phyloP scores from a whole-genome alignment of 73 alveolate species.

The Paramecium tetraurelia region DNA sequence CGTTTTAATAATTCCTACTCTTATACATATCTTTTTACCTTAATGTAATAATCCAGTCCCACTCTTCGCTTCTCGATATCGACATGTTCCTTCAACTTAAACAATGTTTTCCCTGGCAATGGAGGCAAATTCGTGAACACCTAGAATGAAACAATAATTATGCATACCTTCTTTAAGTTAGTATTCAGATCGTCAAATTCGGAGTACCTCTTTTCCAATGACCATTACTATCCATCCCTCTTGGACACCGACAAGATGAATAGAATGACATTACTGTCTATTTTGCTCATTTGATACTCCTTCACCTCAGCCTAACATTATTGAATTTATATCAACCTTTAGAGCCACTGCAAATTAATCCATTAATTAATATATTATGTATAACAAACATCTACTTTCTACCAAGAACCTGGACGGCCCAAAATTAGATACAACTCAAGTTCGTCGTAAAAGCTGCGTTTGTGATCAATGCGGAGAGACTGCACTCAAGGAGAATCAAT shows the following conservation, averaged over 20 bases:
- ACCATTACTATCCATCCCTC: slow-evolving; percentile 58
- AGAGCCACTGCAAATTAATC: not conserved
- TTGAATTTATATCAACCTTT: not conserved
- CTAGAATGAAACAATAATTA: not conserved
- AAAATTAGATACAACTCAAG: not conserved
- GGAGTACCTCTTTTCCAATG: slow-evolving; percentile 55
- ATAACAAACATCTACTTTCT: not conserved
- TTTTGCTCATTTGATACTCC: slow-evolving; percentile 51
- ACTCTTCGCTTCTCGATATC: slow-evolving; percentile 58
- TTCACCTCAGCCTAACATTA: slow-evolving; percentile 39
- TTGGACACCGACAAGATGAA: slow-evolving; percentile 24
- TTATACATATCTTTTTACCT: not conserved
- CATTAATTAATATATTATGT: not conserved
- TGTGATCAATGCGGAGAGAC: slow-evolving; percentile 35
- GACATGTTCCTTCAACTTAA: slow-evolving; percentile 53
- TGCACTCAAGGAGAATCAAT: not conserved
- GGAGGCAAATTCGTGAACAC: slow-evolving; percentile 57
- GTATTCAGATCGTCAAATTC: slow-evolving; percentile 61
- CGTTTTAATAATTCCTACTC: slow-evolving; percentile 33
- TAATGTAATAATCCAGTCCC: slow-evolving; percentile 56
- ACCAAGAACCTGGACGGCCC: not conserved
- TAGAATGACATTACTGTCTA: slow-evolving; percentile 33
- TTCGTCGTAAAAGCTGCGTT: not conserved
- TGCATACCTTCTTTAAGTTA: slow-evolving; percentile 41
- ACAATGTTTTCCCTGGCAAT: slow-evolving; percentile 60